These are phyloP conservation scores for Corylus avellana DNA, from an alignment of 306 rosid genomes.

Conservation along the genomic window DNA sequence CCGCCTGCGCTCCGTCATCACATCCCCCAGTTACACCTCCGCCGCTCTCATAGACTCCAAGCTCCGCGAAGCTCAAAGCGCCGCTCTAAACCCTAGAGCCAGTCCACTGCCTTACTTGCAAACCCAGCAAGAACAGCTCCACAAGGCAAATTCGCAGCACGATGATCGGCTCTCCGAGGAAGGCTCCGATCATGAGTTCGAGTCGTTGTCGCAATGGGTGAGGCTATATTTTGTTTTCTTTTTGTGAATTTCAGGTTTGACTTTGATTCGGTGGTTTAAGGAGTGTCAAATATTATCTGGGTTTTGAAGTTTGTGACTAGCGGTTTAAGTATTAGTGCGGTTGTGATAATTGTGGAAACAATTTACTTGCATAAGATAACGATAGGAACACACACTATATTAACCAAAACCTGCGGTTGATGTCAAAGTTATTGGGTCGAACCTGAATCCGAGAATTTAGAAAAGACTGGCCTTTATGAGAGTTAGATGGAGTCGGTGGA, in stretches of 20 bases:
- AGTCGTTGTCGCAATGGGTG: conserved; percentile 44
- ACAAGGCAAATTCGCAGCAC: conserved; percentile 36
- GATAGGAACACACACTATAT: not conserved
- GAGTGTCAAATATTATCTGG: conserved; percentile 11
- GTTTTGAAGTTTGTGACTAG: not conserved
- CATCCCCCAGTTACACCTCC: conserved; percentile 38
- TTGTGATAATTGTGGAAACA: not conserved
- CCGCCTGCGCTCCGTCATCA: conserved; percentile 68
- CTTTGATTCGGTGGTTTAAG: not conserved
- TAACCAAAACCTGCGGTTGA: not conserved
- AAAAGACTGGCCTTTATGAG: not conserved
- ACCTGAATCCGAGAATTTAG: not conserved
- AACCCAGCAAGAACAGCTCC: conserved; percentile 43
- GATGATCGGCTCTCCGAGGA: conserved; percentile 52
- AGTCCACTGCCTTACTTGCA: conserved; percentile 20
- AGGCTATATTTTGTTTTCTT: conserved; percentile 4
- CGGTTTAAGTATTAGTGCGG: not conserved
- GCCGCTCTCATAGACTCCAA: conserved; percentile 42
- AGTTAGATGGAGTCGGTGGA: not conserved
- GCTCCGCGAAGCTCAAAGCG: conserved; percentile 26
- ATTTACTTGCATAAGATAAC: not conserved
- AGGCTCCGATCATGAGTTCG: conserved; percentile 50
- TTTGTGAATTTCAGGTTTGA: not conserved
- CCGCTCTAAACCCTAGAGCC: conserved; percentile 30
- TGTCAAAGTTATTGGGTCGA: not conserved